Base-by-base conservation (phyloP, 352 stramenopile genomes). In the Stramenopiles sp. region DNA sequence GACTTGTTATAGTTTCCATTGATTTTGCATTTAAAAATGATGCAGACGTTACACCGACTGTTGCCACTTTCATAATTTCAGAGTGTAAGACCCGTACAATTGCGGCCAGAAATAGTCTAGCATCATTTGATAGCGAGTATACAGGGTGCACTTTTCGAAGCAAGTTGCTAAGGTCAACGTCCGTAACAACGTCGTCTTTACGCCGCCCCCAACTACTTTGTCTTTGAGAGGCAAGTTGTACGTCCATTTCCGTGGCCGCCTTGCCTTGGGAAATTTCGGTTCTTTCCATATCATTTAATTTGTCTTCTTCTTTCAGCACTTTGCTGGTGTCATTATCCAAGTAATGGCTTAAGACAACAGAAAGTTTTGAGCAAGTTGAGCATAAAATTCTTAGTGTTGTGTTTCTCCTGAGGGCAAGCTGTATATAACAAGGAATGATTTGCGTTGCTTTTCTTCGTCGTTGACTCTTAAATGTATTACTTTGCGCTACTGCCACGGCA, bases 131-230 rank as follows among this genome's bases (percentile, higher is more conserved):
- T 27, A 71, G 22, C 22, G 22, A 22, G 55, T 71, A 71, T 71
- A 71, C 55, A 27, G 55, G 55, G 27, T 71, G 55, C 22, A 71
- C 55, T 71, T 71, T 71, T 71, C 55, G 22, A 25, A 71, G 27
- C 55, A 71, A 71, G 55, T 71, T 71, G 55, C 55, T 71, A 25
- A 71, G 55, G 55, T 71, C 55, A 25, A 71, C 55, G 55, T 71
- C 55, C 22, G 55, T 71, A 71, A 71, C 55, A 71, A 71, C 55
- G 27, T 71, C 55, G 55, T 71, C 55, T 71, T 71, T 71, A 27
- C 55, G 55, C 55, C 55, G 55, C 22, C 55, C 55, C 55, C 55
- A 71, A 27, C 55, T 71, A 22, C 27, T 22, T 27, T 71, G 55
- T 25, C 55, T 22, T 71, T 71, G 22, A 27, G 55, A 22, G 27